Evolutionary conservation across 1,139 yeast genomes (phyloP), one percentile per base, ranked within the genome.

Genomic region (Geotrichum reessii): DNA sequence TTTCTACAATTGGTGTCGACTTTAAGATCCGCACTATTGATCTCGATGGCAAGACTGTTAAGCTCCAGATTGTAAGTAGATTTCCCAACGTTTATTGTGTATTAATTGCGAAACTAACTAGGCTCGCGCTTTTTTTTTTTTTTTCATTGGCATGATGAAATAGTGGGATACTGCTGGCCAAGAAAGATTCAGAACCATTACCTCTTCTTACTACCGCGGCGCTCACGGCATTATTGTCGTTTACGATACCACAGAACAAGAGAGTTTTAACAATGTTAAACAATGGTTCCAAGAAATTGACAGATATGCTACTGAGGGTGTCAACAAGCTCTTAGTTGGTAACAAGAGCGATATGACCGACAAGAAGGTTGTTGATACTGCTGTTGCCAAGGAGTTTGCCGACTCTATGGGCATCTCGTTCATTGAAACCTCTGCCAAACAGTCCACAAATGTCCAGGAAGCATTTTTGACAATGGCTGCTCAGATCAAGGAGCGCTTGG

Each of bases 281-380:
- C 97, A 91, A 76, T 93, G 99, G 99, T 81, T 93, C 75, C 98
- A 92, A 77, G 99, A 93, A 76, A 93, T 93, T 70, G 99, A 93
- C 76, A 87, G 98, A 70, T 93, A 92, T 76, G 99, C 98, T 61
- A 92, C 97, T 25, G 96, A 96, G 64, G 97, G 97, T 50, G 99
- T 93, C 55, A 87, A 90, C 86, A 93, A 93, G 78, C 80, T 93
- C 73, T 81, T 93, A 66, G 98, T 93, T 54, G 99, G 99, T 69
- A 93, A 93, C 80, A 93, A 93, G 80, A 92, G 96, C 62, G 99
- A 93, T 77, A 81, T 93, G 73, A 81, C 88, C 54, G 97, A 92
- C 71, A 90, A 92, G 80, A 89, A 92, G 78, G 93, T 90, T 58
- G 99, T 93, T 59, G 98, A 95, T 72, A 91, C 88, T 75, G 88